Evolutionary conservation across 1,284 basidiomycete genomes (phyloP).

Genomic region (Cutaneotrichosporon sp.): DNA sequence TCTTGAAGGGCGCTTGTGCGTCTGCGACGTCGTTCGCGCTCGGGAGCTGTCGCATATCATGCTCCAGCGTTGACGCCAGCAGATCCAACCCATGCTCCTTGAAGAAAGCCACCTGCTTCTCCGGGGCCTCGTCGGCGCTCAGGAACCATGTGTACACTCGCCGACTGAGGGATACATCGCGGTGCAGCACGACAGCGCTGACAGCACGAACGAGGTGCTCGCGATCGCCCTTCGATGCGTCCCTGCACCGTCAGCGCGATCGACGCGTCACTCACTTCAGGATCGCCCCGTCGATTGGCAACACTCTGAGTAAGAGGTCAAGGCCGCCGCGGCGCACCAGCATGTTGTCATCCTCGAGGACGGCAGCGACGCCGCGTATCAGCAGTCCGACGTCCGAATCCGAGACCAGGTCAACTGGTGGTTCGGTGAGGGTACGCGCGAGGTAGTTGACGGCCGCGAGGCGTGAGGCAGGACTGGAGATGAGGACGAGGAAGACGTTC

Average conservation of each 20-base stretch:
- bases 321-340: conserved; percentile 79
- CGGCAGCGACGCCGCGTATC: conserved; percentile 85
- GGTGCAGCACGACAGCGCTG: conserved; percentile 78
- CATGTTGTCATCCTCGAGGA: conserved; percentile 85
- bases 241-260: conserved; percentile 24
- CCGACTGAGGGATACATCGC: conserved; percentile 90
- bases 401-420: conserved; percentile 21
- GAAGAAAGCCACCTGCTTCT: conserved; percentile 71
- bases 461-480: conserved; percentile 83
- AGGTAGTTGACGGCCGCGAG: conserved; percentile 87
- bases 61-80: conserved; percentile 69
- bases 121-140: conserved; percentile 73
- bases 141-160: conserved; percentile 92
- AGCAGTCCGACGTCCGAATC: conserved; percentile 86
- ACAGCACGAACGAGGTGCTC: conserved; percentile 76
- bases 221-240: conserved; percentile 64
- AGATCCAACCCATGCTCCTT: conserved; percentile 68
- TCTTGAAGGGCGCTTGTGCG: conserved; percentile 81
- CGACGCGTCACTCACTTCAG: conserved; percentile 57
- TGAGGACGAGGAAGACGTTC: conserved; percentile 89
- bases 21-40: conserved; percentile 70
- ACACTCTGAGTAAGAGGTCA: conserved; percentile 73
- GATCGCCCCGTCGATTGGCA: conserved; percentile 70
- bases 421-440: conserved; percentile 67
- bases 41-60: conserved; percentile 65